These are phyloP conservation scores for Vanrija sp. DNA, from an alignment of 1,284 basidiomycete genomes.

Conservation along the genomic window DNA sequence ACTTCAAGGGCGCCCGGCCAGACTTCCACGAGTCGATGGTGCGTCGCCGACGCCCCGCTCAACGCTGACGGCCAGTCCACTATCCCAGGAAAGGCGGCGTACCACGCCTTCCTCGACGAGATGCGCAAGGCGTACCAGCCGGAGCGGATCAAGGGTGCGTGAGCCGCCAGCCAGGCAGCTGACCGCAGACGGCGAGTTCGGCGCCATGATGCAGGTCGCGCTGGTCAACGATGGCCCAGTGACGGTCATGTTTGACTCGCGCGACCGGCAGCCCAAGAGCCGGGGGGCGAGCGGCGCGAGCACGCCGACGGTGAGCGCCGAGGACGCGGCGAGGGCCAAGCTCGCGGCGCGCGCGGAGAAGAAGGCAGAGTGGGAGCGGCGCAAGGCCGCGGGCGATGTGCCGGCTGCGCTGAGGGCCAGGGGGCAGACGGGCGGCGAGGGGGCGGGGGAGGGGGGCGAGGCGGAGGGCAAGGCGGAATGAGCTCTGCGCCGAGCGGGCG, in stretches of 20 bases:
- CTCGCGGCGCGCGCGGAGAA: slow-evolving; percentile 11
- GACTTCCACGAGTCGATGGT: slow-evolving; percentile 88
- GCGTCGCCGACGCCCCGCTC: slow-evolving; percentile 19
- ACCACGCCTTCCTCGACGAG: slow-evolving; percentile 65
- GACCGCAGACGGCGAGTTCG: neutral
- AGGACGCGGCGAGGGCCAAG: slow-evolving; percentile 10
- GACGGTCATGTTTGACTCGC: slow-evolving; percentile 67
- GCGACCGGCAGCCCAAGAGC: slow-evolving; percentile 9
- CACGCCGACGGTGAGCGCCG: slow-evolving; percentile 5
- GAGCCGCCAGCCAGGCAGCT: too few species aligned
- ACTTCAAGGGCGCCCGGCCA: slow-evolving; percentile 79
- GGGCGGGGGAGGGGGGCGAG: neutral
- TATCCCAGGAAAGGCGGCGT: slow-evolving; percentile 65
- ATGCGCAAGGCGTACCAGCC: slow-evolving; percentile 63
- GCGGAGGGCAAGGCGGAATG: neutral
- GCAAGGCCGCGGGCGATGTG: slow-evolving; percentile 8
- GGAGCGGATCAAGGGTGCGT: slow-evolving; percentile 70
- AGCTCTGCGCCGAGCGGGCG: too few species aligned
- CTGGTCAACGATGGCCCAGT: slow-evolving; percentile 69
- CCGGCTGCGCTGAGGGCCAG: neutral
- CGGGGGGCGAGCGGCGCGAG: neutral
- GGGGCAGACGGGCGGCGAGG: neutral
- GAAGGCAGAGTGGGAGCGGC: slow-evolving; percentile 13
- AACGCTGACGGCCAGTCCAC: slow-evolving; percentile 55
- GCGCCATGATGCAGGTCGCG: too few species aligned